Percentiles rank a stretch among this genome's conserved stretches.
These are phyloP conservation scores for Pseudoneurospora amorphoporcata DNA, from an alignment of 495 filamentous ascomycete species.

Conservation along the genomic window DNA sequence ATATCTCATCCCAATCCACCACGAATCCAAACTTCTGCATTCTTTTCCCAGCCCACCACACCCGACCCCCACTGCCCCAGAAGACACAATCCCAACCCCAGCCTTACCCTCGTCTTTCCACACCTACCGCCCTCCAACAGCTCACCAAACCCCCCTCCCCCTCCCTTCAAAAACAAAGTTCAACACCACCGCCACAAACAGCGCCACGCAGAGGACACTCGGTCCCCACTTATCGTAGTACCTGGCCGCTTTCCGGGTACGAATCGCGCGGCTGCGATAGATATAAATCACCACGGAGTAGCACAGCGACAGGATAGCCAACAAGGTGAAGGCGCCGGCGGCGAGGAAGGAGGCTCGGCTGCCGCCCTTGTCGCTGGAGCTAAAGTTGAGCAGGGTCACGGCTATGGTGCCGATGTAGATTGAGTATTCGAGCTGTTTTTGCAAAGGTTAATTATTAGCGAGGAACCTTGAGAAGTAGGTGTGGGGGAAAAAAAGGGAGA, in stretches of 20 bases:
- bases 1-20: neutral
- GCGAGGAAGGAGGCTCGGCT: constrained; percentile 47
- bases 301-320: constrained; percentile 61
- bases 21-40: neutral
- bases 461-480: too few relatives aligned
- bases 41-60: neutral
- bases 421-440: constrained; percentile 68
- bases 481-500: too few relatives aligned
- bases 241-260: constrained; percentile 64
- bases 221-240: constrained; percentile 90
- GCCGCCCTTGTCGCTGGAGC: constrained; percentile 29
- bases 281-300: constrained; percentile 79
- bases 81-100: neutral
- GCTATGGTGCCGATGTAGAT: constrained; percentile 91
- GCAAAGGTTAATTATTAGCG: constrained; percentile 13
- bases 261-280: constrained; percentile 77
- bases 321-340: constrained; percentile 67
- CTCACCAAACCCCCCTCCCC: constrained; percentile 29
- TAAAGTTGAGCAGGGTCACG: constrained; percentile 83
- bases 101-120: neutral
- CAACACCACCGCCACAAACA: constrained; percentile 61
- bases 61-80: neutral
- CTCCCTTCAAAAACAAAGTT: constrained; percentile 62
- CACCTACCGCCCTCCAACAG: neutral
- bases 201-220: constrained; percentile 59